Base-by-base conservation (phyloP, 116 monocot genomes). In the Posidonia oceanica region DNA sequence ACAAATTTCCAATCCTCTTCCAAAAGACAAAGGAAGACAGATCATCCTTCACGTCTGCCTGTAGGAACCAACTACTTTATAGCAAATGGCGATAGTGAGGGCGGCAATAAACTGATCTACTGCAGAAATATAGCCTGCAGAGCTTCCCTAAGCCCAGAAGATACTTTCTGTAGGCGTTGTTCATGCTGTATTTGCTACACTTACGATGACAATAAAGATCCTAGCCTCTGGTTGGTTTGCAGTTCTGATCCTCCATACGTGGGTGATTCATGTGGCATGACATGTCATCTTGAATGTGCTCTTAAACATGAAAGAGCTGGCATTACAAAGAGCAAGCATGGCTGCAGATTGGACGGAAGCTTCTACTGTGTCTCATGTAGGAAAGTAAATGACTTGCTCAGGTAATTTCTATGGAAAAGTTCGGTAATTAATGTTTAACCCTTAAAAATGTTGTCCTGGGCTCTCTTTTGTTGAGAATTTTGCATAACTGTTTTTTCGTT, bases 121-220 rank as follows among this genome's bases (percentile, higher is more conserved):
- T 91, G 91, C 69, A 42, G 69, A 23, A 91, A 91, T 74, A 22
- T 65, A 69, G 87, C 84, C 59, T 91, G 91, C 74, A 76, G 72
- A 54, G 82, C 82, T 22, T 52, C 39, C 64, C 62, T 87, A 52
- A 41, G 53, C 14, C 61, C 13, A 20, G 59, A 72, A 8, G 81
- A 81, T 10, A 37, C 48, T 39, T 80, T 87, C 54, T 90, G 84
- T 63, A 77, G 75, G 29, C 74, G 83, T 16, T 90, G 90, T 67
- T 83, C 80, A 1, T 91, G 91, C 54, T 82, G 80, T 60, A 76
- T 87, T 53, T 91, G 91, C 54, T 63, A 72, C 39, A 63, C 76
- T 23, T 84, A 78, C 63, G 91, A 91, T 71, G 91, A 84, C 68
- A 91, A 83, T 55, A 87, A 80, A 69, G 91, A 91, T 60, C 87